phyloP scores from a whole-genome alignment of 225 moss, liverwort and hornwort species.

The Anthoceros angustus region DNA sequence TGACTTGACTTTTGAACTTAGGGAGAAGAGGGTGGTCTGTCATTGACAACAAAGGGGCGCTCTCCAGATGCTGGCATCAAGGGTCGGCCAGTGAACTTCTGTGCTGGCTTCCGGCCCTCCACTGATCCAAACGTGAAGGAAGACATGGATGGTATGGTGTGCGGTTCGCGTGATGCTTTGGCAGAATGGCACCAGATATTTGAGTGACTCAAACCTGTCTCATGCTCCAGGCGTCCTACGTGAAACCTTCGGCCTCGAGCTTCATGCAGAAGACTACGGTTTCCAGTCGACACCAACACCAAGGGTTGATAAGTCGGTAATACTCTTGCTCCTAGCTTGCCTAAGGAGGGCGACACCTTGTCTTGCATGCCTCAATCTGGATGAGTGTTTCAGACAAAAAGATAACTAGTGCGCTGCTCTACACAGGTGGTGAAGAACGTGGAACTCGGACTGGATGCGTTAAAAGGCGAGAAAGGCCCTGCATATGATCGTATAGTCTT shows the following conservation, averaged over 20 bases:
- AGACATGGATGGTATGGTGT: conserved; percentile 38
- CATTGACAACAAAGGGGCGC: conserved; percentile 51
- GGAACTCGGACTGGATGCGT: conserved; percentile 61
- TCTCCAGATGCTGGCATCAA: conserved; percentile 43
- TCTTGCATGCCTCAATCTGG: background rate
- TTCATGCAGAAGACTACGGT: conserved; percentile 49
- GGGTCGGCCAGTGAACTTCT: conserved; percentile 56
- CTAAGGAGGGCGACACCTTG: background rate
- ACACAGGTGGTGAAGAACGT: conserved; percentile 57
- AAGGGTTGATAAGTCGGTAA: conserved; percentile 51
- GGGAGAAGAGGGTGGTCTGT: conserved; percentile 79
- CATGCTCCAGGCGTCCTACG: conserved; percentile 35
- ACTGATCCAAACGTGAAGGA: conserved; percentile 13
- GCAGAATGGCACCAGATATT: background rate
- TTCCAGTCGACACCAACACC: conserved; percentile 51
- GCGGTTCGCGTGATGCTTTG: background rate
- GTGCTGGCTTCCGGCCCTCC: conserved; percentile 56
- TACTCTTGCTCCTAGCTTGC: background rate
- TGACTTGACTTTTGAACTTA: conserved; percentile 11
- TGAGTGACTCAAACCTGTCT: background rate
- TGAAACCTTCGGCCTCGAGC: conserved; percentile 46
- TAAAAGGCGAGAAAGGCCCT: conserved; percentile 63
- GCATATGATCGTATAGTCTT: conserved; percentile 81
- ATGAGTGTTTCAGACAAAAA: background rate
- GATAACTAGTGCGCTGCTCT: background rate